Percentiles rank a stretch among this genome's conserved stretches.
These are phyloP conservation scores for Endoconidiophora polonica DNA, from an alignment of 2,329 filamentous ascomycete genomes.

Conservation along the genomic window DNA sequence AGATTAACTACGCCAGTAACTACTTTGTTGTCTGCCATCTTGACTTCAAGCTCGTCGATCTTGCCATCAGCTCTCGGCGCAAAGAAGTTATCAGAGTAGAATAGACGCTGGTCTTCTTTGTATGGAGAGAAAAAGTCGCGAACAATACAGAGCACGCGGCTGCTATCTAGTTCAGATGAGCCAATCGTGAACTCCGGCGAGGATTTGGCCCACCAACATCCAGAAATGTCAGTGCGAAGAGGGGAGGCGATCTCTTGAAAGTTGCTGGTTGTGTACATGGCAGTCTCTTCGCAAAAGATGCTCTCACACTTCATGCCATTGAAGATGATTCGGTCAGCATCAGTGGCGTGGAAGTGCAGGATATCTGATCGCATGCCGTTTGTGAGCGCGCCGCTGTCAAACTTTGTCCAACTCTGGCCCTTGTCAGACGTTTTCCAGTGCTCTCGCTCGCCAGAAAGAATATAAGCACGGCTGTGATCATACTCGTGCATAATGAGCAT, in stretches of 20 bases:
- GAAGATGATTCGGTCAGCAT: conserved; percentile 75
- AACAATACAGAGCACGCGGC: conserved; percentile 67
- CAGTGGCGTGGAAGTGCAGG: conserved; percentile 66
- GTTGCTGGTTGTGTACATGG: conserved; percentile 67
- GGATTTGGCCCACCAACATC: conserved; percentile 78
- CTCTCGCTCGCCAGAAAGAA: conserved; percentile 48
- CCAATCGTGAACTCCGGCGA: conserved; percentile 57
- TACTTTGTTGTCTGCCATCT: conserved; percentile 55
- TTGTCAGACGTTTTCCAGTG: conserved; percentile 77
- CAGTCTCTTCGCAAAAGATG: conserved; percentile 44
- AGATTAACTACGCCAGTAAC: conserved; percentile 69
- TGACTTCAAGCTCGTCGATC: conserved; percentile 54
- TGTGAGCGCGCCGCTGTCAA: conserved; percentile 44
- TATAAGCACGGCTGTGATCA: conserved; percentile 63
- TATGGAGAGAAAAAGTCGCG: conserved; percentile 54
- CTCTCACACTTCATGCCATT: conserved; percentile 54
- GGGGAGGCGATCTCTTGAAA: conserved; percentile 52
- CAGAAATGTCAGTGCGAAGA: conserved; percentile 50
- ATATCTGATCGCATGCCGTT: conserved; percentile 31
- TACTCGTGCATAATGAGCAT: conserved; percentile 61
- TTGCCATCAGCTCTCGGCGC: conserved; percentile 27
- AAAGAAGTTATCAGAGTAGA: conserved; percentile 77
- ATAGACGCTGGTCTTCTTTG: conserved; percentile 57
- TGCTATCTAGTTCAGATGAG: conserved; percentile 44
- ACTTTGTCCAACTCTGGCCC: conserved; percentile 66